Conservation (phyloP, 202 grass and related monocot species). For the Saccharum hybrid region DNA sequence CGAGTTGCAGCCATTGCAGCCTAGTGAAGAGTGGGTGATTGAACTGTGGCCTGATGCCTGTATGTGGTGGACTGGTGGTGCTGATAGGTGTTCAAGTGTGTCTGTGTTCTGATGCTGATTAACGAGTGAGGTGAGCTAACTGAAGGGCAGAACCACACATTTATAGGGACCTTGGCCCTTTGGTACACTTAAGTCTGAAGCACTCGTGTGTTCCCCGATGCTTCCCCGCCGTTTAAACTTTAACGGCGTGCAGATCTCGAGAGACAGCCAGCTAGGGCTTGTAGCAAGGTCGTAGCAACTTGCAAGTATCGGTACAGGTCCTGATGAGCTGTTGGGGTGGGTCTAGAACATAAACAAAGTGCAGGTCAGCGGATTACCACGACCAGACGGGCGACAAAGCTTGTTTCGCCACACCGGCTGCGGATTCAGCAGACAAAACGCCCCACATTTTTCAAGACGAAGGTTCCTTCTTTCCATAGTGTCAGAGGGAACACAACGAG, state of each 20-base stretch:
- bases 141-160: slow-evolving; percentile 2
- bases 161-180: slow-evolving; percentile 27
- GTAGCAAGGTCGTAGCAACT: slow-evolving; percentile 21
- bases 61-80: not conserved
- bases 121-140: slow-evolving; percentile 11
- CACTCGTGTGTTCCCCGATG: slow-evolving; percentile 18
- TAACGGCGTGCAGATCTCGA: slow-evolving; percentile 45
- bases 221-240: slow-evolving; percentile 27
- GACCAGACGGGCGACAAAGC: slow-evolving; percentile 25
- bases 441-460: not conserved
- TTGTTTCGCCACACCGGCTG: slow-evolving; percentile 22
- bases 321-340: slow-evolving; percentile 51
- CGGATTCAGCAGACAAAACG: slow-evolving; percentile 44
- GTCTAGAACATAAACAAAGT: slow-evolving; percentile 39
- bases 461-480: not conserved
- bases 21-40: not conserved
- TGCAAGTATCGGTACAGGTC: not conserved
- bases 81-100: not conserved
- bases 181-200: not conserved
- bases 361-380: slow-evolving; percentile 34
- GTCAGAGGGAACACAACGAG: slow-evolving; percentile 3
- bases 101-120: slow-evolving; percentile 3
- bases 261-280: slow-evolving; percentile 16
- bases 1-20: slow-evolving; percentile 43
- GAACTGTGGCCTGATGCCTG: not conserved